phyloP scores from a whole-genome alignment of 1,284 basidiomycete genomes.

The Ceratobasidium sp. region DNA sequence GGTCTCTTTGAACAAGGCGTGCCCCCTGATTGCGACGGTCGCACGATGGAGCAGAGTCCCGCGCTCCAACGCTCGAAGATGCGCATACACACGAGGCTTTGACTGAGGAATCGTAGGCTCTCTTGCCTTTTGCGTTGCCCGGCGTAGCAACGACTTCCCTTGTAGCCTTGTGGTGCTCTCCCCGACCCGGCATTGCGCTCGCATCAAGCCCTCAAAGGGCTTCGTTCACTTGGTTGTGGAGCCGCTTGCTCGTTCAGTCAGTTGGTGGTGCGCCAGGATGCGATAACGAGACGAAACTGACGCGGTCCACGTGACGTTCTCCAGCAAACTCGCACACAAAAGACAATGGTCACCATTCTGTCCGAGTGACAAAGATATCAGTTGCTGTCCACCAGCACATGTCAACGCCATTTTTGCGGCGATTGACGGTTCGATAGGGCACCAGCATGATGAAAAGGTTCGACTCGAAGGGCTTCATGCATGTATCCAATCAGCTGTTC shows the following conservation, averaged over 20 bases:
- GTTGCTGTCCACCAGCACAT: too few species aligned
- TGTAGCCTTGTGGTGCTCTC: slow-evolving; percentile 4
- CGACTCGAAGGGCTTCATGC: too few species aligned
- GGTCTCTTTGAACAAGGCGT: not conserved
- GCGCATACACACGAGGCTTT: not conserved
- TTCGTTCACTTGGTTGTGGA: not conserved
- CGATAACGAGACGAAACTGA: not conserved
- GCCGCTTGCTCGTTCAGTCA: not conserved
- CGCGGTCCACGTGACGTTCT: not conserved
- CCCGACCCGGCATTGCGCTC: too few species aligned
- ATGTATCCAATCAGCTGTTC: too few species aligned
- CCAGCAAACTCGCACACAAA: too few species aligned
- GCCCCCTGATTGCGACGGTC: not conserved
- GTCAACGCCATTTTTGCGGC: too few species aligned
- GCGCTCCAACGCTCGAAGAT: not conserved
- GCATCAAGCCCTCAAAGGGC: not conserved
- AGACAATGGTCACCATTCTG: too few species aligned
- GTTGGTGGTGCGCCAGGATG: not conserved
- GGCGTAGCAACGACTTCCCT: not conserved
- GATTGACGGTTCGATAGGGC: too few species aligned
- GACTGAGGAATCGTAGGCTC: not conserved
- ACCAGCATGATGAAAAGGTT: too few species aligned
- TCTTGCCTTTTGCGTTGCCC: not conserved
- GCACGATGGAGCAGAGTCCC: not conserved
- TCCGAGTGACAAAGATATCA: too few species aligned